These are phyloP conservation scores for Coix lacrymajobi DNA, from an alignment of 176 grass and related monocot genomes.

Conservation along the genomic window DNA sequence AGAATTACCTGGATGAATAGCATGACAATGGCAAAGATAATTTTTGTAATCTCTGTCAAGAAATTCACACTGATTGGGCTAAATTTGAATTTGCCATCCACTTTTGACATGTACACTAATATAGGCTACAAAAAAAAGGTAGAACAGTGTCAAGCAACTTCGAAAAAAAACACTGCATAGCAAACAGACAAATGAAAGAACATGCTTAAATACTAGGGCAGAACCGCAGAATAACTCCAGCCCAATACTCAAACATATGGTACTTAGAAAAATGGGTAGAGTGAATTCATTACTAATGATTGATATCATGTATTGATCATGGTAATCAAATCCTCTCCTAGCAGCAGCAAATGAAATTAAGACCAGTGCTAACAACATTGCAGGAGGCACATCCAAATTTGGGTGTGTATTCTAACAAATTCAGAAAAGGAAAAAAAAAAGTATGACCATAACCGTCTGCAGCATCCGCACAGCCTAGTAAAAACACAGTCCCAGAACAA, in stretches of 20 bases:
- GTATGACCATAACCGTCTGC: neutral
- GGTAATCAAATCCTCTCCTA: neutral
- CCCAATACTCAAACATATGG: neutral
- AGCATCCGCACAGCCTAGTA: neutral
- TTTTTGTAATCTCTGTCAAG: conserved; percentile 88
- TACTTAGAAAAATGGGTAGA: neutral
- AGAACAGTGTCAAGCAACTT: conserved; percentile 19
- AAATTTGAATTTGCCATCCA: conserved; percentile 94
- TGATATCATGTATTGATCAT: neutral
- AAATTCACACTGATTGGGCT: conserved; percentile 97
- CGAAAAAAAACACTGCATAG: neutral
- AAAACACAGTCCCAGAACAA: neutral
- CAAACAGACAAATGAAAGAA: neutral
- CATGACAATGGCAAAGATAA: conserved; percentile 84
- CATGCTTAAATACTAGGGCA: neutral
- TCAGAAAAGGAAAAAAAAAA: neutral
- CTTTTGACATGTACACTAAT: conserved; percentile 90
- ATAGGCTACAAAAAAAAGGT: conserved; percentile 65
- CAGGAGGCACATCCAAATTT: neutral
- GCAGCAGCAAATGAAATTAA: neutral
- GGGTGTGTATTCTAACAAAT: neutral
- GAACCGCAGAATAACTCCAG: neutral
- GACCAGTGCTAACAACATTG: neutral
- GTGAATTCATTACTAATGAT: neutral
- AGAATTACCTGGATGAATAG: conserved; percentile 64